phyloP scores from a whole-genome alignment of 345 rosid species.

The Corchorus capsularis region DNA sequence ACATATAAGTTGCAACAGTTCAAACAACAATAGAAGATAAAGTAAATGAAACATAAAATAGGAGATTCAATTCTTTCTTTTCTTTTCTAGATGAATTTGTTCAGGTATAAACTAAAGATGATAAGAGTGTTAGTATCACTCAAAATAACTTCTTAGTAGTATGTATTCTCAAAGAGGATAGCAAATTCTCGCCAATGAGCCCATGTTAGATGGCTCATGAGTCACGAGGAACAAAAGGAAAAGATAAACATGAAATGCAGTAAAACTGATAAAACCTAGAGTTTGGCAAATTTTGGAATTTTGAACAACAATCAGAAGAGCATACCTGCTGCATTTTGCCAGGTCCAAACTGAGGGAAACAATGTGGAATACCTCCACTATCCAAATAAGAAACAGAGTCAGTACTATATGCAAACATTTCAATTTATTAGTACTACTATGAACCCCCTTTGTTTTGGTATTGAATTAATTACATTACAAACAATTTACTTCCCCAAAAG shows the following conservation, averaged over 20 bases:
- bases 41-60: neutral
- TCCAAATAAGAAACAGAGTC: conserved; percentile 27
- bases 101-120: conserved; percentile 1
- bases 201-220: neutral
- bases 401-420: neutral
- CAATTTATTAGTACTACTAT: neutral
- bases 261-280: neutral
- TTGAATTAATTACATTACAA: too few species aligned
- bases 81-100: neutral
- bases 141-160: neutral
- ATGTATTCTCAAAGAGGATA: neutral
- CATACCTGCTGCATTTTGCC: conserved; percentile 85
- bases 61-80: neutral
- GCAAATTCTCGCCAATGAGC: neutral
- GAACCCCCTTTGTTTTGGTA: too few species aligned
- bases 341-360: conserved; percentile 98
- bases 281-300: neutral
- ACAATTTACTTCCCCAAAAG: neutral
- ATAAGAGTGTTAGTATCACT: neutral
- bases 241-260: neutral
- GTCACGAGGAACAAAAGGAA: neutral
- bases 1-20: conserved; percentile 16
- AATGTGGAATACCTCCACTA: conserved; percentile 97
- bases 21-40: conserved; percentile 12
- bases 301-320: neutral